Evolutionary conservation across 108 stramenopile species (phyloP), one percentile per base, ranked within the genome.

Genomic region (Nitzschia sp.): DNA sequence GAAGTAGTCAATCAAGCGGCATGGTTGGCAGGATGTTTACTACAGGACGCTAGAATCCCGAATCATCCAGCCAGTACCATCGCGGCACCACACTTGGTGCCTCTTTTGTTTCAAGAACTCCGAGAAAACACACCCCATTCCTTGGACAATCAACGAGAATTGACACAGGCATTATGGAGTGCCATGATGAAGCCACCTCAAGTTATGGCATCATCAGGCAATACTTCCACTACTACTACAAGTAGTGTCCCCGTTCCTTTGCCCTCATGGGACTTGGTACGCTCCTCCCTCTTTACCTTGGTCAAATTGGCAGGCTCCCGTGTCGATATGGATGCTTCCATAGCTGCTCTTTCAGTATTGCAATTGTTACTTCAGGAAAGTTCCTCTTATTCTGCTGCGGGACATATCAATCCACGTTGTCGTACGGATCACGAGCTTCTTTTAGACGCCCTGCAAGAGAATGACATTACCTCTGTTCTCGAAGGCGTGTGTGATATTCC

Each of bases 11-110:
- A 53, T 38, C 35, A 68, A 45, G 53, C 50, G 19, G 66, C 66
- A 16, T 79, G 78, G 78, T 29, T 75, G 13, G 60, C 62, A 16
- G 78, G 78, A 63, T 70, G 73, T 31, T 44, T 79, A 19, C 53
- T 79, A 33, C 27, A 50, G 19, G 78, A 79, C 57, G 66, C 72
- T 25, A 54, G 78, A 5, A 31, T 58, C 2, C 65, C 56, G 5
- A 36, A 57, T 35, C 78, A 79, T 58, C 72, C 78, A 0, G 66
- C 78, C 3, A 74, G 72, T 9, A 69, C 28, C 2, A 21, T 62
- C 9, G 78, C 72, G 9, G 60, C 73, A 1, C 67, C 78, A 22
- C 34, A 28, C 22, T 66, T 79, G 63, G 46, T 74, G 9, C 78
- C 78, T 3, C 16, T 47, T 4, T 25, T 79, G 17, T 58, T 63